A percentile compares a stretch with the other conserved stretches of the same genome.
These are phyloP conservation scores for Ochetophila trinervis DNA, from an alignment of 306 rosid genomes.

Conservation along the genomic window DNA sequence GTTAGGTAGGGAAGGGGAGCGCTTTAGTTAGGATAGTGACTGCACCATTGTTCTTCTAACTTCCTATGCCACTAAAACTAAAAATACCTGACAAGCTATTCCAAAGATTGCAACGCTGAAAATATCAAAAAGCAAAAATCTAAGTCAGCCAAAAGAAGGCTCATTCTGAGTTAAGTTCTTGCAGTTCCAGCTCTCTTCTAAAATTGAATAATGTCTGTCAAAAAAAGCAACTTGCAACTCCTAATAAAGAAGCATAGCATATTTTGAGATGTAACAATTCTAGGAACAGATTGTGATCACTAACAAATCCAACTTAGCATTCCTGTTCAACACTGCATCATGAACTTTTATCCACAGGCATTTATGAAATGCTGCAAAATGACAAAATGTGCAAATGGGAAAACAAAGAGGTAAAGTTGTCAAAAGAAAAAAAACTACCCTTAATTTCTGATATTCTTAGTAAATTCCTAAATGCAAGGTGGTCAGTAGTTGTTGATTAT, in stretches of 20 bases:
- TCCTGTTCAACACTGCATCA: conserved; percentile 35
- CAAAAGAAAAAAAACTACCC: conserved; percentile 15
- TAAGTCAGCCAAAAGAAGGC: conserved; percentile 11
- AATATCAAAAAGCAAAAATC: background rate
- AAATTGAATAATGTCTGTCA: conserved; percentile 12
- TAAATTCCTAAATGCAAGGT: conserved; percentile 36
- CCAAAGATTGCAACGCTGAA: background rate
- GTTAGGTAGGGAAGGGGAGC: background rate
- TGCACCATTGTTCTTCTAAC: conserved; percentile 4
- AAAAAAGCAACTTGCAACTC: conserved; percentile 1
- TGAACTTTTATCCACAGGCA: conserved; percentile 17
- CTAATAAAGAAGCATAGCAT: conserved; percentile 18
- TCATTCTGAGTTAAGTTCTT: conserved; percentile 3
- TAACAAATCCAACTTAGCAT: conserved; percentile 28
- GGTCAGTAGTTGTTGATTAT: conserved; percentile 34
- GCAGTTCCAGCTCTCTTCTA: conserved; percentile 1
- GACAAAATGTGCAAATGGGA: background rate
- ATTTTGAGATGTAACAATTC: conserved; percentile 14
- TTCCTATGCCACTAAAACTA: background rate
- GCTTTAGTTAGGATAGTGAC: background rate
- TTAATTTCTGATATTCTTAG: conserved; percentile 37
- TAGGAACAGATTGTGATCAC: conserved; percentile 22
- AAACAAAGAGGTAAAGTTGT: background rate
- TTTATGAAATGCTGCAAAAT: conserved; percentile 2
- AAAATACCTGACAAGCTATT: background rate